Base-by-base conservation (phyloP, 2,329 filamentous ascomycete genomes). In the Ilyonectria destructans region DNA sequence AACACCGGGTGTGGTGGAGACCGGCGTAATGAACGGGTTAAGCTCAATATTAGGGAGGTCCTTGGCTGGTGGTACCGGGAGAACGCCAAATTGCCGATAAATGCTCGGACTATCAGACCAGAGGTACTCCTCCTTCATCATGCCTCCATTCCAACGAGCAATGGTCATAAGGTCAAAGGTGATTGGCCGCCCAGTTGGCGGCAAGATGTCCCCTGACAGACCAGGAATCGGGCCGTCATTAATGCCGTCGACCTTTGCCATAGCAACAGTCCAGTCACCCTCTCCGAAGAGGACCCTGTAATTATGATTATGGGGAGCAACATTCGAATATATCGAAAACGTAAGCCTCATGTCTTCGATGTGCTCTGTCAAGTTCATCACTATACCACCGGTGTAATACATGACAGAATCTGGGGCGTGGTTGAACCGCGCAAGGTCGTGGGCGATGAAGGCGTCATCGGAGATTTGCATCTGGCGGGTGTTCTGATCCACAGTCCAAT, bases 251-350 rank as follows among this genome's bases (percentile, higher is more conserved):
- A 58, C 12, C 1, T 58, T 17, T 6, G 61, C 29, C 4, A 58
- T 5, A 2, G 55, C 61, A 6, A 64, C 45, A 1, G 61, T 64
- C 61, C 61, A 64, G 29, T 64, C 46, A 5, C 61, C 61, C 15
- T 64, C 61, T 6, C 61, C 61, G 19, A 64, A 64, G 2, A 40
- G 46, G 15, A 64, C 15, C 7, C 6, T 45, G 46, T 64, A 64
- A 8, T 52, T 29, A 35, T 64, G 61, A 9, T 64, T 64, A 23
- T 64, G 61, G 2, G 61, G 61, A 5, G 45, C 46, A 15, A 51
- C 29, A 12, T 58, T 35, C 2, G 61, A 45, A 15, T 52, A 64
- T 2, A 33, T 12, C 2, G 61, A 52, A 31, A 54, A 58, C 7
- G 61, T 64, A 12, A 52, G 8, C 7, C 45, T 37, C 33, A 64